Evolutionary conservation across 1,284 basidiomycete genomes (phyloP).

Genomic region (Rhodotorula sp.): DNA sequence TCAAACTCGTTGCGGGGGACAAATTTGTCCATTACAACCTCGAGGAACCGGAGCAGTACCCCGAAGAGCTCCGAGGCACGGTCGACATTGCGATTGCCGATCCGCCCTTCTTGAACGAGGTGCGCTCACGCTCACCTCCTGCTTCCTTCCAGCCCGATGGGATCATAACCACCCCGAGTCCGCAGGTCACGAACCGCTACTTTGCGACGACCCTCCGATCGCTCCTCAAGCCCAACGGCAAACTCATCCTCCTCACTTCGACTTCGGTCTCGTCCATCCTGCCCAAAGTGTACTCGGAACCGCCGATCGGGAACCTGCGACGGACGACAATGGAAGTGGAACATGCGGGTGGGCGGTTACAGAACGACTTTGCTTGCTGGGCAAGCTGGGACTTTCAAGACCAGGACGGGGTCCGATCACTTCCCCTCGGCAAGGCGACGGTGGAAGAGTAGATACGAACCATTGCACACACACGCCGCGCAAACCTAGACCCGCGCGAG

Average conservation of each 20-base stretch:
- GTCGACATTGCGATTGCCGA: slow-evolving; percentile 48
- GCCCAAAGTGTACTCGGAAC: slow-evolving; percentile 24
- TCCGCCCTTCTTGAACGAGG: slow-evolving; percentile 48
- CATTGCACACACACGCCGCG: background rate
- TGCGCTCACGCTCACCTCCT: slow-evolving; percentile 11
- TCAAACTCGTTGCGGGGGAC: slow-evolving; percentile 42
- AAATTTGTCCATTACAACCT: slow-evolving; percentile 48
- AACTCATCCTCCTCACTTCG: slow-evolving; percentile 44
- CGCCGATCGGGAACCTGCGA: slow-evolving; percentile 27
- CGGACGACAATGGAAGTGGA: slow-evolving; percentile 26
- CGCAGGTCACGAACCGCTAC: slow-evolving; percentile 44
- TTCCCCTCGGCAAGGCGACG: background rate
- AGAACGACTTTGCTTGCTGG: slow-evolving; percentile 38
- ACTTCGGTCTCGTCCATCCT: slow-evolving; percentile 39
- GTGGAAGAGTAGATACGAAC: background rate
- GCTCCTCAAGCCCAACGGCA: slow-evolving; percentile 41
- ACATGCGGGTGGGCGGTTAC: slow-evolving; percentile 34
- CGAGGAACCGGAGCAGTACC: slow-evolving; percentile 44
- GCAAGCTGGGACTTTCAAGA: slow-evolving; percentile 30
- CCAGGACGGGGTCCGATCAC: slow-evolving; percentile 15
- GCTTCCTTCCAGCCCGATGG: too few relatives aligned
- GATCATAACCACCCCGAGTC: too few relatives aligned
- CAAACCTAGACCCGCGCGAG: too few relatives aligned
- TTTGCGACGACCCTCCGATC: slow-evolving; percentile 37
- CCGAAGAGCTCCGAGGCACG: slow-evolving; percentile 37